Base-by-base conservation (phyloP, 2,329 filamentous ascomycete genomes). In the Nakataea oryzae region DNA sequence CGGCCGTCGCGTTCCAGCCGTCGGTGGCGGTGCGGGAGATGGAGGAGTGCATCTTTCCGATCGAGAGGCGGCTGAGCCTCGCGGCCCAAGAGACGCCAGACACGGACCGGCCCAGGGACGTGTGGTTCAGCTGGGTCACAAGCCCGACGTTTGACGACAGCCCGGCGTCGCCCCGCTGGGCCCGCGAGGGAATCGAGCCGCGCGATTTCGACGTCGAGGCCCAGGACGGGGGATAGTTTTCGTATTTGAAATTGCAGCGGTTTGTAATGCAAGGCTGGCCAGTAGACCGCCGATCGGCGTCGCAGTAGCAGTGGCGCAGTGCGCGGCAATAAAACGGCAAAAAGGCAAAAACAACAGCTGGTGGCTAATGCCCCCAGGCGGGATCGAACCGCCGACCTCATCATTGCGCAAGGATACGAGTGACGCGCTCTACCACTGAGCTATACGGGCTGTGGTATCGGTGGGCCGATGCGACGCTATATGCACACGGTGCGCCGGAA, bases 371-470 rank as follows among this genome's bases (percentile, higher is more conserved):
- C 63, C 64, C 56, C 58, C 62, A 62, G 59, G 59, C 62, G 62
- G 63, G 64, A 62, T 65, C 60, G 64, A 65, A 65, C 63, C 63
- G 63, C 59, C 58, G 64, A 65, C 63, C 64, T 65, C 63, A 61
- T 60, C 64, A 65, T 65, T 63, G 62, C 64, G 62, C 26, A 28
- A 60, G 13, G 27, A 12, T 29, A 54, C 28, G 59, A 58, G 56
- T 58, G 56, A 29, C 56, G 29, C 56, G 56, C 56, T 58, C 56
- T 58, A 58, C 56, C 56, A 58, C 56, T 58, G 56, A 58, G 56
- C 56, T 58, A 58, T 58, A 58, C 26, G 28, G 56, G 56, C 56
- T 29, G 27, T 14, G 41, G 8, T 32, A 9, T n/a, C 1, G 41
- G 41, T 50, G 41, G 41, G n/a, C 17, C 21, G 54, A 56, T 28